A percentile compares a stretch with the other conserved stretches of the same genome.
Evolutionary conservation across 2,329 filamentous ascomycete genomes (phyloP).

Genomic region (Xylariaceae sp.): DNA sequence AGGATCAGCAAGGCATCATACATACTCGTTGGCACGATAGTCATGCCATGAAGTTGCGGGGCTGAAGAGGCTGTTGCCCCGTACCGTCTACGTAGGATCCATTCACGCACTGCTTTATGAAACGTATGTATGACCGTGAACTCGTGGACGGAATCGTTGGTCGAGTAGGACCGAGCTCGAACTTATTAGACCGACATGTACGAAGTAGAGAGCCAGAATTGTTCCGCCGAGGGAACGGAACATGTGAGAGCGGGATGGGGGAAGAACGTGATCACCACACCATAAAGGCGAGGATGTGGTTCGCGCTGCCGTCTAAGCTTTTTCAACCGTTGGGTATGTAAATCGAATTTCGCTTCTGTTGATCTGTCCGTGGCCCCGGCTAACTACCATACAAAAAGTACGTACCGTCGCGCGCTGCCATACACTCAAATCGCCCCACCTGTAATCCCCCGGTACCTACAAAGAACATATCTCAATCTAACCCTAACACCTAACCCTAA

Average conservation of each 20-base stretch:
- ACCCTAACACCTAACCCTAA: too few relatives aligned
- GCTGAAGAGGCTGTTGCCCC: constrained; percentile 1
- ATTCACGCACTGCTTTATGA: constrained; percentile 4
- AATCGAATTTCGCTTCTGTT: background rate
- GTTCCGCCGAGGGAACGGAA: too few relatives aligned
- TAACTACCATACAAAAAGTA: too few relatives aligned
- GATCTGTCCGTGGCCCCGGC: background rate
- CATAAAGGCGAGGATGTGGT: background rate
- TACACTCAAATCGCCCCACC: too few relatives aligned
- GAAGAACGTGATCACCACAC: background rate
- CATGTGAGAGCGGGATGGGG: too few relatives aligned
- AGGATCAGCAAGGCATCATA: constrained; percentile 3
- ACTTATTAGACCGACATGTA: background rate
- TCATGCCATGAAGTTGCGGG: constrained; percentile 1
- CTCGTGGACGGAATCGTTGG: background rate
- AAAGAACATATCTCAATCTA: too few relatives aligned
- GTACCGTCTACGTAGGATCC: background rate
- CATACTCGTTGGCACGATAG: too few relatives aligned
- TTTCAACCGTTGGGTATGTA: background rate
- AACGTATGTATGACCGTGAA: background rate
- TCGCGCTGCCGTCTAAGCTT: background rate
- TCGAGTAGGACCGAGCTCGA: background rate
- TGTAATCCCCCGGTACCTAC: too few relatives aligned
- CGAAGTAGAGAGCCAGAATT: background rate
- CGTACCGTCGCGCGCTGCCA: too few relatives aligned